phyloP scores from a whole-genome alignment of 371 early-diverging fungal genomes.

The Mortierella sp. region DNA sequence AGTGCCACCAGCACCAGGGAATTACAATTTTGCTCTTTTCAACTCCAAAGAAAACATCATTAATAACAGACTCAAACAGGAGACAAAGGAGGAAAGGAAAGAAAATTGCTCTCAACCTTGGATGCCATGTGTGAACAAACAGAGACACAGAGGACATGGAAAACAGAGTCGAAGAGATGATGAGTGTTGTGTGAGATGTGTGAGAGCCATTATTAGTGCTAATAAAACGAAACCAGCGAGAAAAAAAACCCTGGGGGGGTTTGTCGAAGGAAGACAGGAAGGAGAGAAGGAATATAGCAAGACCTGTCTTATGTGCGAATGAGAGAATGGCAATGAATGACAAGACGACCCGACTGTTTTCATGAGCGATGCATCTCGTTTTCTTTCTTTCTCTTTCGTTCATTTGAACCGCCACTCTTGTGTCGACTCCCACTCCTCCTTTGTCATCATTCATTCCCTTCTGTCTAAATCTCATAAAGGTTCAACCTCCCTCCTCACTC shows the following conservation, averaged over 20 bases:
- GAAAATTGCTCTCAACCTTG: conserved; percentile 1
- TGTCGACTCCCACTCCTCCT: not conserved
- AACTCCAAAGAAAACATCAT: not conserved
- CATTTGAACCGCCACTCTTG: not conserved
- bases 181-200: not conserved
- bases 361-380: not conserved
- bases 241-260: too few species aligned
- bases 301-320: not conserved
- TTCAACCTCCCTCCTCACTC: not conserved
- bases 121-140: not conserved
- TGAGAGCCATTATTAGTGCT: not conserved
- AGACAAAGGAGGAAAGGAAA: not conserved
- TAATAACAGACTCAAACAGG: not conserved
- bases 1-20: not conserved
- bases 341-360: not conserved
- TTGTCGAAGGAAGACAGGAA: not conserved
- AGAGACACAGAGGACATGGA: not conserved
- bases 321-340: not conserved
- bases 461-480: not conserved
- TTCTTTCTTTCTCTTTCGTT: not conserved
- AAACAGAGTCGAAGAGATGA: not conserved
- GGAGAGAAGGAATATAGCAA: not conserved
- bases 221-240: not conserved
- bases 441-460: not conserved
- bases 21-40: not conserved